Evolutionary conservation across 495 filamentous ascomycete species (phyloP).

Genomic region (Trichoderma reesei): DNA sequence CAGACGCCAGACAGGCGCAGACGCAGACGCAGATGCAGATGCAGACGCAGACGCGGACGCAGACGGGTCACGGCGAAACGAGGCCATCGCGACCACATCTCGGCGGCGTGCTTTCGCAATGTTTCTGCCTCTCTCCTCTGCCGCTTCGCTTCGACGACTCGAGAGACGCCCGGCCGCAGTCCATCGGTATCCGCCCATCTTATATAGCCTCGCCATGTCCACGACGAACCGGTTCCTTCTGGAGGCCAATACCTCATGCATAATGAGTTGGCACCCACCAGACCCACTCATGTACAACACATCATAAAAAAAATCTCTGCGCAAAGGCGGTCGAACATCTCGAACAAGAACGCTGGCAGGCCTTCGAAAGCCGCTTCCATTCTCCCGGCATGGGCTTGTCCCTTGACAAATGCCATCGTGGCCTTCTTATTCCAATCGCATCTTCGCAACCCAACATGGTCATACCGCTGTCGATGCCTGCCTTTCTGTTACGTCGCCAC

Average conservation of each 20-base stretch:
- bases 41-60: too few species aligned
- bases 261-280: conserved; percentile 31
- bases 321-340: neutral
- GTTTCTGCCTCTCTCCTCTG: conserved; percentile 17
- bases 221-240: conserved; percentile 21
- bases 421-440: neutral
- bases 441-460: neutral
- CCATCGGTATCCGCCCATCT: conserved; percentile 21
- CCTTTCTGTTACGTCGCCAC: conserved; percentile 3
- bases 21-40: too few species aligned
- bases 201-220: conserved; percentile 17
- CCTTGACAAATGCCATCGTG: neutral
- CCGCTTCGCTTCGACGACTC: conserved; percentile 11
- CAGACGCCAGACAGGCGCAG: too few species aligned
- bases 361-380: neutral
- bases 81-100: neutral
- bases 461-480: neutral
- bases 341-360: neutral
- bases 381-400: neutral
- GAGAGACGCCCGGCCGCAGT: conserved; percentile 4
- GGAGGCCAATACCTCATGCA: conserved; percentile 20
- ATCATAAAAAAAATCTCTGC: conserved; percentile 14
- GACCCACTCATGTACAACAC: conserved; percentile 25
- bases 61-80: too few species aligned
- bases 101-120: conserved; percentile 10